Evolutionary conservation across 768 basidiomycete genomes (phyloP).

Genomic region (Lactarius sanguifluus): DNA sequence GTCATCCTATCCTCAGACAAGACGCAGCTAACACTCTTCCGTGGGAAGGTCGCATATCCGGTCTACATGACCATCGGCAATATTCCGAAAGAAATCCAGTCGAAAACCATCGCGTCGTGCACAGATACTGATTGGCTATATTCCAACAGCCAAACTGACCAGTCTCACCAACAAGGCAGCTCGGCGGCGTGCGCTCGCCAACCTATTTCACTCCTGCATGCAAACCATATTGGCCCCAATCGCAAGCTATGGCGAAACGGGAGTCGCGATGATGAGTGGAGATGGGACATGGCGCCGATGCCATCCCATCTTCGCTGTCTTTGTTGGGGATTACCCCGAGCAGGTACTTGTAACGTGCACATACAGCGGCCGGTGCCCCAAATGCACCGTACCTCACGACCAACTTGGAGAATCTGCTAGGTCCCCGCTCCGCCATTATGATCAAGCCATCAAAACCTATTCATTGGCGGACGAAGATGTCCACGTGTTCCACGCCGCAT

Average conservation of each 20-base stretch:
- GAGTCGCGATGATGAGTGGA: slow-evolving; percentile 24
- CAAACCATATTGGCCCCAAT: slow-evolving; percentile 37
- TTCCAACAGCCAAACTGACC: slow-evolving; percentile 36
- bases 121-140: slow-evolving; percentile 41
- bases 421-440: too few species aligned
- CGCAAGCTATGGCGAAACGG: slow-evolving; percentile 33
- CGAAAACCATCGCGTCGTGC: slow-evolving; percentile 38
- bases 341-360: slow-evolving; percentile 31
- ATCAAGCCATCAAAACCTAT: too few species aligned
- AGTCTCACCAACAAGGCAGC: slow-evolving; percentile 21
- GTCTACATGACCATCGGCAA: too few species aligned
- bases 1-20: too few species aligned
- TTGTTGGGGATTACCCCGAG: slow-evolving; percentile 12
- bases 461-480: too few species aligned
- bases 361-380: too few species aligned
- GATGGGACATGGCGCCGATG: background rate
- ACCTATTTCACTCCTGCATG: slow-evolving; percentile 43
- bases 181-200: slow-evolving; percentile 27
- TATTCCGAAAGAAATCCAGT: too few species aligned
- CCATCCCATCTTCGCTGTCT: slow-evolving; percentile 4
- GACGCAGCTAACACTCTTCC: too few species aligned
- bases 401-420: too few species aligned
- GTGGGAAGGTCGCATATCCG: too few species aligned
- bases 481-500: too few species aligned
- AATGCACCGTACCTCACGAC: too few species aligned